Evolutionary conservation across 2,329 filamentous ascomycete species (phyloP).

Genomic region (Tolypocladium sp.): DNA sequence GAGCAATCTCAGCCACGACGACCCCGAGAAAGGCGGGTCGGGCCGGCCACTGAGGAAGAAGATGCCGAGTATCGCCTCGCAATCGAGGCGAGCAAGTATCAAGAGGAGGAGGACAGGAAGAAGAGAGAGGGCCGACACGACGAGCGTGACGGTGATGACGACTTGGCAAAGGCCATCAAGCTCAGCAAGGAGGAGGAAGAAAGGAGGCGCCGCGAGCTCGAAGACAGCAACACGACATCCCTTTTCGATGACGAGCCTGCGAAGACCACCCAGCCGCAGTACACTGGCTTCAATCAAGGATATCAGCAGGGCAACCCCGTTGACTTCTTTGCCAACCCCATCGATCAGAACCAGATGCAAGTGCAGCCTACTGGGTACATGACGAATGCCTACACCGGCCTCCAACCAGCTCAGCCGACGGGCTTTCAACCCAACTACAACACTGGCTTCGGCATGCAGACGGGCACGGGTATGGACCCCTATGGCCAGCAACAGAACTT

Average conservation of each 20-base stretch:
- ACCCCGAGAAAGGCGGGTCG: constrained; percentile 34
- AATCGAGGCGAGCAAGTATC: constrained; percentile 87
- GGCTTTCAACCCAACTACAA: constrained; percentile 51
- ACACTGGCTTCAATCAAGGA: constrained; percentile 88
- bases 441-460: constrained; percentile 60
- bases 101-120: constrained; percentile 81
- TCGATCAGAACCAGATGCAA: constrained; percentile 66
- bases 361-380: constrained; percentile 71
- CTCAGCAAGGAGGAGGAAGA: constrained; percentile 94
- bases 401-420: constrained; percentile 35
- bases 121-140: constrained; percentile 58
- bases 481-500: constrained; percentile 43
- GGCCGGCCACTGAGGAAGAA: constrained; percentile 59
- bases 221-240: constrained; percentile 73
- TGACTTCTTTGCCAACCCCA: constrained; percentile 94
- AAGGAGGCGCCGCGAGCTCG: constrained; percentile 73
- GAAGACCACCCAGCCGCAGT: constrained; percentile 56
- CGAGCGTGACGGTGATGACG: constrained; percentile 62
- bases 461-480: constrained; percentile 59
- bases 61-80: constrained; percentile 86
- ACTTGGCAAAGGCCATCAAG: constrained; percentile 89
- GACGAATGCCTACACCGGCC: constrained; percentile 46
- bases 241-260: constrained; percentile 77
- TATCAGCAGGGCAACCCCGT: constrained; percentile 96
- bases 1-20: constrained; percentile 32